Percentiles rank a stretch among this genome's conserved stretches.
These are phyloP conservation scores for Zasmidium angulare DNA, from an alignment of 2,329 filamentous ascomycete genomes.

Conservation along the genomic window DNA sequence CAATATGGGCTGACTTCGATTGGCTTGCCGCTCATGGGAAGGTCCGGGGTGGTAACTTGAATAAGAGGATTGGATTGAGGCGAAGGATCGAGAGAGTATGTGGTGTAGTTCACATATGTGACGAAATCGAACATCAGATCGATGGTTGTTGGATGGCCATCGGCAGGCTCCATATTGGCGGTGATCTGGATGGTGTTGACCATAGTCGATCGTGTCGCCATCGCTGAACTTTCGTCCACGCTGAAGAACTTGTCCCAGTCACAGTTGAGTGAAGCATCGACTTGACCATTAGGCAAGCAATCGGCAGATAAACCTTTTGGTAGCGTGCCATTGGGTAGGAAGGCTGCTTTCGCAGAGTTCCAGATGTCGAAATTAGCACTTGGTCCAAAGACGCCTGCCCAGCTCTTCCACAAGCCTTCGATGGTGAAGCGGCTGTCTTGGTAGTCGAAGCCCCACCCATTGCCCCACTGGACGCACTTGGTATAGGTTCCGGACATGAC, in stretches of 20 bases:
- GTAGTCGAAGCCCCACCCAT: constrained; percentile 13
- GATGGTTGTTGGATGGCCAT: background rate
- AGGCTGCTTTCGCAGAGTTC: constrained; percentile 21
- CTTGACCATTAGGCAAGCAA: constrained; percentile 3
- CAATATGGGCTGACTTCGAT: constrained; percentile 24
- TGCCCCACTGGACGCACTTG: constrained; percentile 21
- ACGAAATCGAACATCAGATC: constrained; percentile 14
- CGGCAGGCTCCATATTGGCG: background rate
- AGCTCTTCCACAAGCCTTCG: constrained; percentile 3
- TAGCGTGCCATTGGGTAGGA: constrained; percentile 10
- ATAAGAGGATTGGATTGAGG: constrained; percentile 15
- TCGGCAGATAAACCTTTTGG: constrained; percentile 10
- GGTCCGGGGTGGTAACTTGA: background rate
- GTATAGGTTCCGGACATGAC: constrained; percentile 12
- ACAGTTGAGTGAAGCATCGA: background rate
- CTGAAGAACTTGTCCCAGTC: constrained; percentile 17
- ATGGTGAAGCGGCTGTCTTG: constrained; percentile 19
- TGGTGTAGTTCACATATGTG: constrained; percentile 20
- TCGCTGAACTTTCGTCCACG: background rate
- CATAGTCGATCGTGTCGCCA: constrained; percentile 3
- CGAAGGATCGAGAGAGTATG: constrained; percentile 24
- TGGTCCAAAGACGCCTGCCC: background rate
- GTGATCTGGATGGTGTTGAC: constrained; percentile 12
- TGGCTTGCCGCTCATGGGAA: background rate
- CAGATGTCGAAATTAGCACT: constrained; percentile 14